Evolutionary conservation across 2,329 filamentous ascomycete genomes (phyloP), one percentile per base, ranked within the genome.

Genomic region (Akanthomyces lecanii): DNA sequence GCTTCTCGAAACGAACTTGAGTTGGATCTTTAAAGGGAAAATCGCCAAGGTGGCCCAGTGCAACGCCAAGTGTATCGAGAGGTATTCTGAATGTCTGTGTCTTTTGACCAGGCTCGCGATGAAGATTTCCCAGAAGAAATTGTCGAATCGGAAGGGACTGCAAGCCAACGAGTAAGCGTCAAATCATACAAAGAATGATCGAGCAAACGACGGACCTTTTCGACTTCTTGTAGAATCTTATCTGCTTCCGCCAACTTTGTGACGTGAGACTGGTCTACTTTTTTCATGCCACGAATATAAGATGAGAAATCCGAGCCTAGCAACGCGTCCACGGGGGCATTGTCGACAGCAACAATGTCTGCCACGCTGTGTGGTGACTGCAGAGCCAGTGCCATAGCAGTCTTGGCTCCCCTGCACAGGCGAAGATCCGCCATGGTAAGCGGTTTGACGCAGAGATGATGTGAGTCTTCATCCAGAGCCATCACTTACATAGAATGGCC

Each of bases 71-170:
- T 3, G 85, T 87, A 53, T 83, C 81, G 12, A 99, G 78, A 0
- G 95, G 94, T 3, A 98, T 86, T 33, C 91, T 85, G 77, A 95
- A 97, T 69, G 85, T 87, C 69, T 89, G 83, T 2, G 79, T 79
- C 38, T 83, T 79, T 57, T 81, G 77, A 18, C 74, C 76, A 10
- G 68, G 47, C 0, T 81, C 79, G 5, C 87, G 85, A 67, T 89
- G 76, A 45, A 98, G 80, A 72, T 98, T 99, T 12, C 90, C 91
- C 0, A 99, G 84, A 18, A 99, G 83, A 74, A 98, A 99, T 72
- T 97, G 93, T 2, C 95, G 88, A 67, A 99, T 89, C 0, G 87
- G 79, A 5, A 96, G 75, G 16, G 88, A 86, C 80, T 87, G 59
- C 71, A 25, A 8, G 23, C 12, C 30, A 44, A 21, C 44, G 48